Evolutionary conservation across 192 early-diverging fungal genomes (phyloP), one percentile per base, ranked within the genome.

Genomic region (Rhizophagus clarus): DNA sequence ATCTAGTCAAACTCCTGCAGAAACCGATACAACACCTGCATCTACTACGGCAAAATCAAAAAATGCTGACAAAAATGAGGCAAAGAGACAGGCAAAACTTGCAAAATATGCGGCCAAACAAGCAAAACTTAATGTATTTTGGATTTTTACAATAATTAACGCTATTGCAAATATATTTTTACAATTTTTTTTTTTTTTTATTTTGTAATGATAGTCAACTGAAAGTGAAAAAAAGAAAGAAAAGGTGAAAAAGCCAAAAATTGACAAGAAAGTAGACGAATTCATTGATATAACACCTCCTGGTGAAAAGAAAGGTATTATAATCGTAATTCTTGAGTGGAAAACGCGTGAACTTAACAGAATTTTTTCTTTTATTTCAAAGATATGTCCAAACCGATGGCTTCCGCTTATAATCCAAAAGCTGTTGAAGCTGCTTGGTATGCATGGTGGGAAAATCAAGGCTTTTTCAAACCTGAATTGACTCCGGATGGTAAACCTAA

Each of bases 341-440:
- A 81, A 80, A 63, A 71, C 14, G 3, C 17, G 74, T 64, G 45
- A 42, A 32, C 24, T 32, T 85, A 42, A 42, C 40, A 37, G 15
- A 9, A 9, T 5, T 42, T 20, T 8, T 4, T 20, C 4, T 20
- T 0, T 2, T 29, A 31, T 81, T 15, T 75, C 63, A 79, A 85
- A 93, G 94, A 95, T 79, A 88, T 94, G 84, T 85, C 86, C 64
- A 87, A 88, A 72, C 88, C 89, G 24, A 94, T 97, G 89, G 93
- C 96, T 8, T 85, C 86, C 42, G 85, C 90, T 72, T 99, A 98
- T 85, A 92, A 97, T 77, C 96, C 97, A 14, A 88, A 80, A 62
- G 95, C 92, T 37, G 98, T 99, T 32, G 98, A 99, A 84, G 85
- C 95, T 29, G 92, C 95, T 29, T 99, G 97, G 98, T 97, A 98